These are phyloP conservation scores for Candida ascalaphidarum DNA, from an alignment of 805 yeast species.

Conservation along the genomic window DNA sequence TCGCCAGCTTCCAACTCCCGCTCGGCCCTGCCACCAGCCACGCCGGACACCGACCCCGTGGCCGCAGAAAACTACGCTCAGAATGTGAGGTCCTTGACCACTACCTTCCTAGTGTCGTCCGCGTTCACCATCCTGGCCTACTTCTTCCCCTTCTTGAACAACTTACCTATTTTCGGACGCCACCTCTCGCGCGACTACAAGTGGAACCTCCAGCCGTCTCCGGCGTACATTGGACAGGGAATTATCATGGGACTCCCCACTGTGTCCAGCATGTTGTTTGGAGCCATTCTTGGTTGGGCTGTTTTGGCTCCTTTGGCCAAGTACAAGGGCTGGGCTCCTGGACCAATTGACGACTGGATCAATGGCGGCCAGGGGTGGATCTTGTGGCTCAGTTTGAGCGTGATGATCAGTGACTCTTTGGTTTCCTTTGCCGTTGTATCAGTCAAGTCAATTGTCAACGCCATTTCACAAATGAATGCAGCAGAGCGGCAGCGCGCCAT, in stretches of 20 bases:
- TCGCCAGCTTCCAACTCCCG: not conserved
- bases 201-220: slow-evolving; percentile 92
- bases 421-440: slow-evolving; percentile 68
- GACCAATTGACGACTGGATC: slow-evolving; percentile 87
- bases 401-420: slow-evolving; percentile 88
- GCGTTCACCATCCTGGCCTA: slow-evolving; percentile 63
- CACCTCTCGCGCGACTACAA: slow-evolving; percentile 53
- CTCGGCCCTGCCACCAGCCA: not conserved
- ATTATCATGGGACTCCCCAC: slow-evolving; percentile 95
- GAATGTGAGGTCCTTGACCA: slow-evolving; percentile 51
- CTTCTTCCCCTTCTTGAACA: slow-evolving; percentile 60
- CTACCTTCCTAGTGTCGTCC: slow-evolving; percentile 65
- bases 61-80: slow-evolving; percentile 28
- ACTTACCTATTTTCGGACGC: slow-evolving; percentile 70
- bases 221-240: slow-evolving; percentile 96
- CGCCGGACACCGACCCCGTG: no score
- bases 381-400: slow-evolving; percentile 84
- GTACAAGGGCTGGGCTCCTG: slow-evolving; percentile 76
- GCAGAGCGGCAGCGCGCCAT: not conserved
- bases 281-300: slow-evolving; percentile 89
- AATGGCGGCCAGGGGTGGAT: slow-evolving; percentile 97
- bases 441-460: slow-evolving; percentile 26
- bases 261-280: slow-evolving; percentile 83
- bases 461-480: slow-evolving; percentile 2
- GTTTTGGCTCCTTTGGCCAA: slow-evolving; percentile 77